Evolutionary conservation across 2,329 filamentous ascomycete genomes (phyloP), one percentile per base, ranked within the genome.

Genomic region (Aspergillus sp.): DNA sequence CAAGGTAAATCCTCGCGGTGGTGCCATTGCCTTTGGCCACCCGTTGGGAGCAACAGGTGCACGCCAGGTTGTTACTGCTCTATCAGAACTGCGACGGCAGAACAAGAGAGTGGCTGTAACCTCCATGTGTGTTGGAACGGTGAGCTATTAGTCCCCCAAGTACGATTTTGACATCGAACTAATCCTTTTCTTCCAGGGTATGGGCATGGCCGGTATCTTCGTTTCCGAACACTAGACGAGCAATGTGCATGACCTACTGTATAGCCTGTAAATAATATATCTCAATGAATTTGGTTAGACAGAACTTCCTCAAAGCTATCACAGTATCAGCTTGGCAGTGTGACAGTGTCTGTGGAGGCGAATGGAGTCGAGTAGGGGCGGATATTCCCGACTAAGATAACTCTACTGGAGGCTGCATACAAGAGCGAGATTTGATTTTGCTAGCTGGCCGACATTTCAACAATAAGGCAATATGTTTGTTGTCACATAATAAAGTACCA

Each of bases 1-100:
- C 59, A 96, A 96, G 84, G 89, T 97, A 70, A 97, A 97, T 80
- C 92, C 92, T 62, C 95, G 96, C 81, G 93, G 93, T 62, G 93
- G 93, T 64, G 91, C 91, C 40, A 96, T 96, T 76, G 91, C 91
- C n/a, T 93, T 96, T 70, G 91, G 92, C 9, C 93, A 96, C 77
- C 93, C 93, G 0, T 81, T 96, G 13, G 93, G 93, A 51, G 93
- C 90, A 75, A 97, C 93, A 0, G 93, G 93, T 56, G 93, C 92
- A 13, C 84, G 93, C 68, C 93, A 97, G 79, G 90, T 96, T 40
- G 90, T 89, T 65, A 96, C 93, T 33, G 80, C 96, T 66, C 79
- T 97, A 61, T 93, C 91, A 62, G 93, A 96, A 83, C 78, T 96
- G 64, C 88, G 85, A 81, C 83, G 93, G 73, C 91, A 84, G 56